Evolutionary conservation across 2,329 filamentous ascomycete species (phyloP).

Genomic region (Paecilomyces sp.): DNA sequence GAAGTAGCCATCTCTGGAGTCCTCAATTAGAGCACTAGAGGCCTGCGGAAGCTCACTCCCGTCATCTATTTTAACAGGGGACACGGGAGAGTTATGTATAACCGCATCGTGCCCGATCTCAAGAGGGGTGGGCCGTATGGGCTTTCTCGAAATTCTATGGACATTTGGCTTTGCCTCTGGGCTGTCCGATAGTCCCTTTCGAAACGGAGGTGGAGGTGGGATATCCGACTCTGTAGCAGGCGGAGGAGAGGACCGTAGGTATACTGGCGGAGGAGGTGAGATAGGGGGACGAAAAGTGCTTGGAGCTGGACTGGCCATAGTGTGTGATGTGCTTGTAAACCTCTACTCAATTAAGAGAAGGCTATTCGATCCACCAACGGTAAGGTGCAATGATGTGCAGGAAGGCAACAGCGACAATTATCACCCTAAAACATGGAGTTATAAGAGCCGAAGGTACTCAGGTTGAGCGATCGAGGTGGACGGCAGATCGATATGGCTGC

Average conservation of each 20-base stretch:
- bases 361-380: neutral
- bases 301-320: constrained; percentile 22
- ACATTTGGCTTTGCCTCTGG: constrained; percentile 12
- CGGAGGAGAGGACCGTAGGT: constrained; percentile 32
- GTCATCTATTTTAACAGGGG: constrained; percentile 26
- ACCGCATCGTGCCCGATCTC: constrained; percentile 14
- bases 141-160: constrained; percentile 19
- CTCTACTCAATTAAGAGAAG: neutral
- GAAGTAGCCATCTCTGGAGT: constrained; percentile 14
- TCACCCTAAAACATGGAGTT: neutral
- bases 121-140: constrained; percentile 11
- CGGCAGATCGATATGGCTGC: neutral
- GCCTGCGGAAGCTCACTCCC: constrained; percentile 17
- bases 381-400: neutral
- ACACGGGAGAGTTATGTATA: constrained; percentile 24
- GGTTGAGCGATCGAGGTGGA: neutral
- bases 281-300: constrained; percentile 20
- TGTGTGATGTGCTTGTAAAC: neutral
- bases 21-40: constrained; percentile 21
- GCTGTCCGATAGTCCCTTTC: neutral
- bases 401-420: neutral
- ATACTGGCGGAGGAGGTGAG: constrained; percentile 37
- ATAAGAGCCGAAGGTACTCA: neutral
- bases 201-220: constrained; percentile 11
- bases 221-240: constrained; percentile 11